phyloP scores from a whole-genome alignment of 345 rosid genomes.

The Populus deltoides region DNA sequence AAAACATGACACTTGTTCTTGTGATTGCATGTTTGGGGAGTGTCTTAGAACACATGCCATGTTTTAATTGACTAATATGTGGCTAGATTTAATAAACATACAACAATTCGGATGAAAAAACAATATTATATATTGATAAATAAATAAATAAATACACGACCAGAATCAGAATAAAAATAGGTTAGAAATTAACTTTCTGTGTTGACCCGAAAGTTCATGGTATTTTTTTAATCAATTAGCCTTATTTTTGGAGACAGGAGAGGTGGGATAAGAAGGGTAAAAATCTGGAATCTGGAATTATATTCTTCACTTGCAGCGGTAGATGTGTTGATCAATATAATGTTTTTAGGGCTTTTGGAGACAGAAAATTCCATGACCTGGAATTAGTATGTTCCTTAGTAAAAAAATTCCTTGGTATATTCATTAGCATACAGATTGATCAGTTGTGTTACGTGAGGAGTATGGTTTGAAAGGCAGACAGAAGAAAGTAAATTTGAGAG shows the following conservation, averaged over 20 bases:
- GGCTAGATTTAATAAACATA: no score
- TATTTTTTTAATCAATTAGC: no score
- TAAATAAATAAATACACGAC: no score
- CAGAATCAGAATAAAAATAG: no score
- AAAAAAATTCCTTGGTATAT: background rate
- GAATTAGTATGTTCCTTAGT: background rate
- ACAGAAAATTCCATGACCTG: background rate
- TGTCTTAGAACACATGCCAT: no score
- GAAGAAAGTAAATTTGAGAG: background rate
- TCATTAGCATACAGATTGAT: background rate
- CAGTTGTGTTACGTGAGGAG: background rate
- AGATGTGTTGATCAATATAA: background rate
- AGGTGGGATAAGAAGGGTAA: background rate
- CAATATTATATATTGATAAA: no score
- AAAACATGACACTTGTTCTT: no score
- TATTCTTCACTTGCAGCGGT: background rate
- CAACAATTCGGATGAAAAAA: no score
- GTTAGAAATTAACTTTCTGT: no score
- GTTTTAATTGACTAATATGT: no score
- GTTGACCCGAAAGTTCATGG: no score
- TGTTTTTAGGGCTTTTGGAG: background rate
- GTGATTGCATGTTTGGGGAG: no score
- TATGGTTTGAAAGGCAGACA: background rate
- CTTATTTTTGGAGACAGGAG: background rate
- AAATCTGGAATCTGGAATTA: background rate